phyloP scores from a whole-genome alignment of 768 basidiomycete species.

The Leucogyrophana mollusca region DNA sequence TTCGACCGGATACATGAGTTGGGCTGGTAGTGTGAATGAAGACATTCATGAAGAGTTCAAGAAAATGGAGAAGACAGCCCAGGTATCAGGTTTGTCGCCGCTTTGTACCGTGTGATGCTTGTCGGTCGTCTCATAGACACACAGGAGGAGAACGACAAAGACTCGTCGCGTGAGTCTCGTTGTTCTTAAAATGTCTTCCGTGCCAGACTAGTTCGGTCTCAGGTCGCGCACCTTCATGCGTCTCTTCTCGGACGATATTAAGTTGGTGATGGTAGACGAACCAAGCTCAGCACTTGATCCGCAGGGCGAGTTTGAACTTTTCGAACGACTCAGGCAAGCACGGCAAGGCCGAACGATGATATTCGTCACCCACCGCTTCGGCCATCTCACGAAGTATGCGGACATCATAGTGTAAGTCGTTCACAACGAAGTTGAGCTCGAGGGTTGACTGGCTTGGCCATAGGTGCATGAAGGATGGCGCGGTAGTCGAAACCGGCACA shows the following conservation, averaged over 20 bases:
- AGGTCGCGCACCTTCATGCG: slow-evolving; percentile 43
- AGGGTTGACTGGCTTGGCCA: neutral
- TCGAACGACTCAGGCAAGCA: slow-evolving; percentile 22
- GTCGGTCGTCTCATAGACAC: neutral
- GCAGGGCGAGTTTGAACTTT: slow-evolving; percentile 30
- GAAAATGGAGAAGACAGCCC: slow-evolving; percentile 16
- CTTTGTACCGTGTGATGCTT: neutral
- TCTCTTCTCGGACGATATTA: slow-evolving; percentile 26
- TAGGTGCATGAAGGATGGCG: slow-evolving; percentile 34
- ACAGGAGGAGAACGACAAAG: slow-evolving; percentile 31
- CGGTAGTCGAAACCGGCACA: slow-evolving; percentile 32
- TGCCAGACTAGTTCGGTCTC: neutral
- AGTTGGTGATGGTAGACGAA: slow-evolving; percentile 34
- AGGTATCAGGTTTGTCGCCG: slow-evolving; percentile 21
- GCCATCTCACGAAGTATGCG: slow-evolving; percentile 35
- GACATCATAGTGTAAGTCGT: slow-evolving; percentile 35
- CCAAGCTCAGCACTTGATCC: slow-evolving; percentile 40
- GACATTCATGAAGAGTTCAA: slow-evolving; percentile 14
- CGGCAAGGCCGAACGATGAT: slow-evolving; percentile 37
- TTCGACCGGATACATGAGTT: slow-evolving; percentile 26
- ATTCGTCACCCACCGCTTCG: slow-evolving; percentile 41
- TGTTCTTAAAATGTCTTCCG: neutral
- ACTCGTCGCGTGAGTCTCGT: slow-evolving; percentile 21
- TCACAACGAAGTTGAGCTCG: neutral
- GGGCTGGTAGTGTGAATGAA: slow-evolving; percentile 10